Evolutionary conservation across 495 filamentous ascomycete species (phyloP).

Genomic region (Trichoderma asperelloides): DNA sequence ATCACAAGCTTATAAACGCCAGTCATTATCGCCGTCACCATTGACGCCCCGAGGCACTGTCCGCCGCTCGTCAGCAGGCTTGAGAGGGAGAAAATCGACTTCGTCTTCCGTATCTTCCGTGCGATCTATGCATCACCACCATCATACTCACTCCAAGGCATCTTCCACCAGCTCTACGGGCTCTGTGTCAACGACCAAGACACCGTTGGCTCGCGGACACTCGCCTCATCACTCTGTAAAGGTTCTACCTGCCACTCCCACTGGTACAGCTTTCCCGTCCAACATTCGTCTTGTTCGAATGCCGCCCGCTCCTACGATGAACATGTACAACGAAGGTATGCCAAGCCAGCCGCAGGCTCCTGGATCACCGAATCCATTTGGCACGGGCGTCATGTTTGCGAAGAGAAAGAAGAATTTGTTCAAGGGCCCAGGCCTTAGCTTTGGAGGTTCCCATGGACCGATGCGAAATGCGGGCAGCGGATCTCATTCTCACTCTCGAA

Average conservation of each 20-base stretch:
- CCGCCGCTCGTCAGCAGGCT: constrained; percentile 56
- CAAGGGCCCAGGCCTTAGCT: constrained; percentile 67
- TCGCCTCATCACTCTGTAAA: constrained; percentile 88
- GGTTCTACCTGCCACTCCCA: constrained; percentile 87
- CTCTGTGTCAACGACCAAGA: constrained; percentile 58
- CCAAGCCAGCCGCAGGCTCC: constrained; percentile 27
- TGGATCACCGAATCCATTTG: constrained; percentile 37
- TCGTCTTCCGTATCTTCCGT: constrained; percentile 93
- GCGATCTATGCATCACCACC: constrained; percentile 85
- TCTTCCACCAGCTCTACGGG: constrained; percentile 85
- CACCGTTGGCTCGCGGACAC: constrained; percentile 48
- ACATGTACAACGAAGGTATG: constrained; percentile 45
- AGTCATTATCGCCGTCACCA: constrained; percentile 82
- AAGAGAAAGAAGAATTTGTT: constrained; percentile 83
- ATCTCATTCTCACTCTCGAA: constrained; percentile 39
- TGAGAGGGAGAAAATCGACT: constrained; percentile 89
- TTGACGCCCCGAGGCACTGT: constrained; percentile 81
- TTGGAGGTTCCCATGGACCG: constrained; percentile 28
- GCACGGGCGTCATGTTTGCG: constrained; percentile 62
- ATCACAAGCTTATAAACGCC: constrained; percentile 55
- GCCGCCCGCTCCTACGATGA: constrained; percentile 23
- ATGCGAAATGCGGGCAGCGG: constrained; percentile 14
- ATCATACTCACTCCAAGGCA: constrained; percentile 87
- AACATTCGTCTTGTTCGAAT: constrained; percentile 77
- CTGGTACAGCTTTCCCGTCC: constrained; percentile 65